Percentiles rank a stretch among this genome's conserved stretches.
These are phyloP conservation scores for Lachnellula willkommii DNA, from an alignment of 2,329 filamentous ascomycete species.

Conservation along the genomic window DNA sequence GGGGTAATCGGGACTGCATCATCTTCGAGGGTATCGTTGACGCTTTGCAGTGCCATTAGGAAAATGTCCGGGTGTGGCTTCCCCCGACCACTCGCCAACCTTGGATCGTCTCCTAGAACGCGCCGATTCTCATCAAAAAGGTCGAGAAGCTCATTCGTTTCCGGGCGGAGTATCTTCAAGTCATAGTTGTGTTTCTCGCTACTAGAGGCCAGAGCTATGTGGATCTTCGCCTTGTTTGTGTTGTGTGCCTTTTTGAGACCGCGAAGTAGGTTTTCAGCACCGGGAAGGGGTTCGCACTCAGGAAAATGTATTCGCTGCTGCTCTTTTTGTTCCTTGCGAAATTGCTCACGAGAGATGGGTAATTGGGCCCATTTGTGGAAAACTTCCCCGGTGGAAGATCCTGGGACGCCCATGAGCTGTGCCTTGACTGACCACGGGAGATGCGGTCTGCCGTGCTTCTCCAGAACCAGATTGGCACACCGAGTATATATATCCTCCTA, in stretches of 20 bases:
- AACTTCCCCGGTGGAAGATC: slow-evolving; percentile 45
- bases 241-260: slow-evolving; percentile 39
- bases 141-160: slow-evolving; percentile 53
- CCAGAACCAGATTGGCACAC: slow-evolving; percentile 75
- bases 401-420: slow-evolving; percentile 47
- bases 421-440: slow-evolving; percentile 92
- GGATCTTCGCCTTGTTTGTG: slow-evolving; percentile 36
- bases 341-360: slow-evolving; percentile 67
- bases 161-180: slow-evolving; percentile 42
- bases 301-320: slow-evolving; percentile 71
- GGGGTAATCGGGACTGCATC: slow-evolving; percentile 64
- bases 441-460: slow-evolving; percentile 63
- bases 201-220: slow-evolving; percentile 81
- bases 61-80: slow-evolving; percentile 97
- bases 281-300: slow-evolving; percentile 59
- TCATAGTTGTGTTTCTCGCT: slow-evolving; percentile 41
- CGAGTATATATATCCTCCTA: slow-evolving; percentile 79
- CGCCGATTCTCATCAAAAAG: slow-evolving; percentile 63
- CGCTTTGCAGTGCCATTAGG: slow-evolving; percentile 72
- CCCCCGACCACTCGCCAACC: slow-evolving; percentile 71
- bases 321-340: slow-evolving; percentile 49
- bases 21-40: slow-evolving; percentile 66
- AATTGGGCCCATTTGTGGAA: slow-evolving; percentile 79
- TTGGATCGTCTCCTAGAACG: slow-evolving; percentile 77
- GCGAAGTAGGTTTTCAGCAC: slow-evolving; percentile 63